Evolutionary conservation across 148 eudicot species (phyloP), one percentile per base, ranked within the genome.

Genomic region (Cornus suecica): DNA sequence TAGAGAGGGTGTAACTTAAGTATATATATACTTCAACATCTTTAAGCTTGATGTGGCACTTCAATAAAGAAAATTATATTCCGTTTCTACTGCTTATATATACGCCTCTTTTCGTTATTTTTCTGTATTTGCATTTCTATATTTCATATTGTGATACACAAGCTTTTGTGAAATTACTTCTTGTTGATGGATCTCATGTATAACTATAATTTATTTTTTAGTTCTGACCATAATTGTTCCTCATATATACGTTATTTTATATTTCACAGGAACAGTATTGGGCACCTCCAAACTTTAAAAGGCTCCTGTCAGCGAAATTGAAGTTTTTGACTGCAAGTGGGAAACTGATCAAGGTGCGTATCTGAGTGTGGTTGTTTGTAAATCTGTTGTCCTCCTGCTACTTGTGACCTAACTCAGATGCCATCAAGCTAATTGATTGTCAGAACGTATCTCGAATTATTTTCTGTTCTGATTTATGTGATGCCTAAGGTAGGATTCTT

Each of bases 271-370:
- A 94, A 74, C 96, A 94, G 85, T 94, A 92, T 80, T 94, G 97
- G 99, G 92, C 99, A 62, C 99, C 97, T 81, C 89, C 96, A 79
- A 94, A 94, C 80, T 92, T 94, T 67, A 94, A 90, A 79, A 83
- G 97, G 70, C 84, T 89, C 28, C 74, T 94, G 69, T 92, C 97
- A 37, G 90, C 92, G 28, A 92, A 92, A 78, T 78, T 94, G 85
- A 92, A 92, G 86, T 91, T 82, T 80, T 78, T 94, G 86, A 87
- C 93, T 80, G 84, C 94, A 72, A 88, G 73, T 75, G 99, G 99
- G 72, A 91, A 91, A 81, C 90, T 94, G 64, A 79, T 91, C 65
- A 92, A 89, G 96, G 99, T 90, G 80, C 58, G 2, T 52, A 52
- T 20, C 18, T 16, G 68, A 15, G 10, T 29, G 20, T 62, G 25